Evolutionary conservation across 225 moss, liverwort and hornwort species (phyloP), one percentile per base, ranked within the genome.

Genomic region (Ulota crispa): DNA sequence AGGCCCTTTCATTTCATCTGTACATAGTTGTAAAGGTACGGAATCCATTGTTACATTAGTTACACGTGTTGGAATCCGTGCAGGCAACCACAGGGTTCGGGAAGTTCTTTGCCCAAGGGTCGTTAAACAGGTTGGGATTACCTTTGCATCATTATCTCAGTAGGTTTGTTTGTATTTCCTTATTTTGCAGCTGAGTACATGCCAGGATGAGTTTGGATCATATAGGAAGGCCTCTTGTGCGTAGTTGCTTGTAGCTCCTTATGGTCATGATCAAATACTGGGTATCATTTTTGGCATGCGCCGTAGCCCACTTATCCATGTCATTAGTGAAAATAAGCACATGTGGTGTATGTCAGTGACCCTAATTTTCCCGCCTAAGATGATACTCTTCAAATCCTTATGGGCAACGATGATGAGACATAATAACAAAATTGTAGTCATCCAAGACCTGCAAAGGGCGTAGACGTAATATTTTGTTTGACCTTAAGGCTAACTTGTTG

Each of bases 51-150:
- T 71, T 30, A 67, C 68, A 53, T 21, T 61, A 65, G n/a, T 81
- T 64, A 42, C 65, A 72, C 27, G 61, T 34, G 50, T 79, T 81
- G 65, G 55, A 56, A 67, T 68, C 72, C 23, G 57, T 78, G 68
- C 88, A 95, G 94, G 94, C 28, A 95, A 93, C 77, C 91, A 88
- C 71, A 95, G 91, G 87, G 90, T 93, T 75, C 85, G 95, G 70
- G 95, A 95, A 80, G 88, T 92, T 87, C 83, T 95, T 78, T 93
- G 93, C 80, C 95, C 95, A 54, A 93, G 89, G 84, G 93, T 93
- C 72, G 93, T 95, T 36, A 91, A 88, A 80, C 93, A 95, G 93
- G 94, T 93, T 79, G 31, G 81, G 64, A 53, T 85, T 57, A 53
- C 61, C 66, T 83, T 70, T 43, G 59, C 75, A 28, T 86, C 18